Base-by-base conservation (phyloP, 139 green algal species). In the Chlamydomonas sp. region DNA sequence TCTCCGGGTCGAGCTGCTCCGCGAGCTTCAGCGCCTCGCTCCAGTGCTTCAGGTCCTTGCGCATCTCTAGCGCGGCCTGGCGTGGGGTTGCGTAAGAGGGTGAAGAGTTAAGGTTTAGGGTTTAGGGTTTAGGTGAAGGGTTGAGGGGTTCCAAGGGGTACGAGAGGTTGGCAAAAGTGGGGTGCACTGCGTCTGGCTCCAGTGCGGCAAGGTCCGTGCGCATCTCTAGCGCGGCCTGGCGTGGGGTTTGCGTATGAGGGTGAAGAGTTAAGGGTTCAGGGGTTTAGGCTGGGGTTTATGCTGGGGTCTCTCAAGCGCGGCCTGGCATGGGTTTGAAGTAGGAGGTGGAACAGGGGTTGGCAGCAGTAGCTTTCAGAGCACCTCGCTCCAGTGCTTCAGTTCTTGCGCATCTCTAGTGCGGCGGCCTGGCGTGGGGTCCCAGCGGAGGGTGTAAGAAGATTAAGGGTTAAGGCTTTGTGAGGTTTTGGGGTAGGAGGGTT, bases 41-140 rank as follows among this genome's bases (percentile, higher is more conserved):
- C 88, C 88, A 94, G 60, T 91, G 85, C 78, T 89, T 88, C 49
- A 90, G 76, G 73, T 90, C 82, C 58, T 81, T 82, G 3, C 85
- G 79, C 87, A 92, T 87, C 80, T 92, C 84, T 50, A 94, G 76
- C 13, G 88, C 88, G 2, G 82, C 81, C 10, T 76, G n/a, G n/a
- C n/a, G n/a, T 65, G 0, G 86, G 84, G 10, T 70, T n/a, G n/a
- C 26, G 2, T 48, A 64, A n/a, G n/a, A n/a, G n/a, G n/a, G n/a
- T n/a, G n/a, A n/a, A n/a, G n/a, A n/a, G n/a, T n/a, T n/a, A n/a
- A n/a, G n/a, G n/a, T n/a, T n/a, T n/a, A n/a, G n/a, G n/a, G n/a
- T 20, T 54, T 13, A 54, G 43, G 43, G 20, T 54, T 20, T 54
- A 13, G n/a, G n/a, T n/a, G n/a, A n/a, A n/a, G n/a, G n/a, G n/a